Percentiles rank a stretch among this genome's conserved stretches.
phyloP scores from a whole-genome alignment of 768 basidiomycete species.

The Scleroderma citrinum region DNA sequence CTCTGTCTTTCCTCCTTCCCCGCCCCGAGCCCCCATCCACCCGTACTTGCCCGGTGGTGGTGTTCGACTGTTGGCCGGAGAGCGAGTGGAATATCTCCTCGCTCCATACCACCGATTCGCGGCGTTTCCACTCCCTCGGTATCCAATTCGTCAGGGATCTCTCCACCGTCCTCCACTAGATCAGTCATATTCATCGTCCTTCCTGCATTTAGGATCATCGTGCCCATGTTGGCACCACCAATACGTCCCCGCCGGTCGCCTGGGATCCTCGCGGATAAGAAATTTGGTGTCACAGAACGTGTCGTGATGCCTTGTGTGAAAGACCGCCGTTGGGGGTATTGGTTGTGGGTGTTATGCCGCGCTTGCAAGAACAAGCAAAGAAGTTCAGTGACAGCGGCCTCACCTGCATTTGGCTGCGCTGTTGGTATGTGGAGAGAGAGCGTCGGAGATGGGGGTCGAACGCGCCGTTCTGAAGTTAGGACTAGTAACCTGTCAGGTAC shows the following conservation, averaged over 20 bases:
- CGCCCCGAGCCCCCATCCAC: constrained; percentile 71
- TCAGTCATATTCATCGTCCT: constrained; percentile 4
- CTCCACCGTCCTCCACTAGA: constrained; percentile 21
- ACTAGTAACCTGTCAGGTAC: constrained; percentile 55
- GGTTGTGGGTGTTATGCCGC: constrained; percentile 30
- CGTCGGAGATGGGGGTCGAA: constrained; percentile 49
- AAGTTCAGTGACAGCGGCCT: constrained; percentile 63
- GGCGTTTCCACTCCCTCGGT: constrained; percentile 57
- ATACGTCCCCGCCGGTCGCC: constrained; percentile 77
- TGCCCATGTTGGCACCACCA: constrained; percentile 33
- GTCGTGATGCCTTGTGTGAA: constrained; percentile 21
- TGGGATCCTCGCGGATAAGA: constrained; percentile 67
- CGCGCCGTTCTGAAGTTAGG: constrained; percentile 63
- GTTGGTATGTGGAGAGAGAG: constrained; percentile 47
- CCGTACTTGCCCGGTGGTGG: constrained; percentile 43
- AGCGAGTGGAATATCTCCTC: not conserved
- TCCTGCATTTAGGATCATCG: constrained; percentile 25
- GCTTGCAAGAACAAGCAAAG: constrained; percentile 57
- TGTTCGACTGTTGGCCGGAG: constrained; percentile 43
- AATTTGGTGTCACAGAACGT: constrained; percentile 45
- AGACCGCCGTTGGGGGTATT: constrained; percentile 19
- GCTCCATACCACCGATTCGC: constrained; percentile 40
- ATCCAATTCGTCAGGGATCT: constrained; percentile 26
- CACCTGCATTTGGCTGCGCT: constrained; percentile 54
- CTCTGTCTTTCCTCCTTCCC: constrained; percentile 49